Base-by-base conservation (phyloP, 2,329 filamentous ascomycete species). In the Phaeoacremonium minimum region DNA sequence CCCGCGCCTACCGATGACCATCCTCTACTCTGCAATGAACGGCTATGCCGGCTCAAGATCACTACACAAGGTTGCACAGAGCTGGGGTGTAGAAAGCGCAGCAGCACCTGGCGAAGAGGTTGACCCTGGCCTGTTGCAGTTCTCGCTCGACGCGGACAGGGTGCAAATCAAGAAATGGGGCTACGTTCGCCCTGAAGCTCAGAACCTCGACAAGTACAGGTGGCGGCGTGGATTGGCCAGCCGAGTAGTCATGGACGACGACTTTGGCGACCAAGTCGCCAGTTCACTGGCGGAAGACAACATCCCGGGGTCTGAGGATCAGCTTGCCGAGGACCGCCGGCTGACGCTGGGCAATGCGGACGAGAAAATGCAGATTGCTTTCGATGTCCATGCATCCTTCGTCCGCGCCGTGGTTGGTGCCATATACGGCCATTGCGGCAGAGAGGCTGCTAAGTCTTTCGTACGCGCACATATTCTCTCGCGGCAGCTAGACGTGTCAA, bases 1-100 rank as follows among this genome's bases (percentile, higher is more conserved):
- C 64, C 93, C 93, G 12, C 88, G 93, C 33, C 75, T 98, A 37
- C 93, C 93, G 36, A 85, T 93, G 75, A 66, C 76, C n/a, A 84
- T 98, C 38, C 68, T 95, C 35, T 94, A 88, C 64, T 81, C 89
- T 36, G 85, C 88, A 19, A 83, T 95, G 69, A 83, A 85, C 52
- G 89, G 87, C 32, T 97, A 88, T 58, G 75, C 83, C 32, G 93
- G 93, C 5, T 75, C 79, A 6, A 77, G 80, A 47, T 81, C 90
- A 1, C 73, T 97, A 32, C 69, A 82, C 35, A 71, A 80, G 15
- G 75, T 97, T 46, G 80, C 86, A 13, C 70, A 75, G 44, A 85
- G 93, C 65, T 98, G 93, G 93, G 93, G 93, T 64, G 80, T 97
- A 13, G 91, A 97, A 59, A 66, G 73, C 30, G 91, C 87, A n/a